Percentiles rank a stretch among this genome's conserved stretches.
phyloP scores from a whole-genome alignment of 2,329 filamentous ascomycete species.

The Pseudofabraea citricarpa region DNA sequence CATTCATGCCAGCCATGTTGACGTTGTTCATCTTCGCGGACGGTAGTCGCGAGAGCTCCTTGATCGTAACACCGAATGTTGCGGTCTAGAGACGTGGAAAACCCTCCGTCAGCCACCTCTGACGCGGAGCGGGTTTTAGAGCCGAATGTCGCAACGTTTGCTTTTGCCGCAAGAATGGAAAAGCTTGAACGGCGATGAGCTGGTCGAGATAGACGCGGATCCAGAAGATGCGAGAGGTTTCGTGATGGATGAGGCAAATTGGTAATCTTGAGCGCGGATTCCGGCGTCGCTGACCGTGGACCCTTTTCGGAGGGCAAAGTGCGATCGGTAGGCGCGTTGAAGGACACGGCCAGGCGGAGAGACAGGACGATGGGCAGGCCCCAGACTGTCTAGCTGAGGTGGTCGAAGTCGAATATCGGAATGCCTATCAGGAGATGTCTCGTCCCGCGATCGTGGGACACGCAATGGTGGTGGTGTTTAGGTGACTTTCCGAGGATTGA shows the following conservation, averaged over 20 bases:
- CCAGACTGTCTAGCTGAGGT: too few relatives aligned
- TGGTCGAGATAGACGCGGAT: too few relatives aligned
- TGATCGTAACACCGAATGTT: slow-evolving; percentile 10
- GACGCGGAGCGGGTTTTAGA: slow-evolving; percentile 1
- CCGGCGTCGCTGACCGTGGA: background rate
- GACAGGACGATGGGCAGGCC: slow-evolving; percentile 1
- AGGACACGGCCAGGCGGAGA: background rate
- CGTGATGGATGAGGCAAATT: slow-evolving; percentile 2
- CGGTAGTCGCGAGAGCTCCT: slow-evolving; percentile 18
- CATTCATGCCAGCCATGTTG: slow-evolving; percentile 61
- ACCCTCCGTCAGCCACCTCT: slow-evolving; percentile 4
- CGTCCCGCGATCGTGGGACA: slow-evolving; percentile 3
- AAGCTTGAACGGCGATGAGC: too few relatives aligned
- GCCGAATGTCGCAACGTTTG: background rate
- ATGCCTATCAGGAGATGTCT: background rate
- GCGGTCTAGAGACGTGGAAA: slow-evolving; percentile 13
- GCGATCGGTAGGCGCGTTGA: slow-evolving; percentile 1
- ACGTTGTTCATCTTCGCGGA: slow-evolving; percentile 29
- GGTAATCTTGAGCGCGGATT: slow-evolving; percentile 1
- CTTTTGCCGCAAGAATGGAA: too few relatives aligned
- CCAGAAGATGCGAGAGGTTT: too few relatives aligned
- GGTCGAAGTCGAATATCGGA: background rate
- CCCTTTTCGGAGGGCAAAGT: slow-evolving; percentile 3
- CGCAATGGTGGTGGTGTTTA: slow-evolving; percentile 1
- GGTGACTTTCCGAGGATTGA: too few relatives aligned